Conservation (phyloP, 2,329 filamentous ascomycete species). For the Aspergillus uvarum region DNA sequence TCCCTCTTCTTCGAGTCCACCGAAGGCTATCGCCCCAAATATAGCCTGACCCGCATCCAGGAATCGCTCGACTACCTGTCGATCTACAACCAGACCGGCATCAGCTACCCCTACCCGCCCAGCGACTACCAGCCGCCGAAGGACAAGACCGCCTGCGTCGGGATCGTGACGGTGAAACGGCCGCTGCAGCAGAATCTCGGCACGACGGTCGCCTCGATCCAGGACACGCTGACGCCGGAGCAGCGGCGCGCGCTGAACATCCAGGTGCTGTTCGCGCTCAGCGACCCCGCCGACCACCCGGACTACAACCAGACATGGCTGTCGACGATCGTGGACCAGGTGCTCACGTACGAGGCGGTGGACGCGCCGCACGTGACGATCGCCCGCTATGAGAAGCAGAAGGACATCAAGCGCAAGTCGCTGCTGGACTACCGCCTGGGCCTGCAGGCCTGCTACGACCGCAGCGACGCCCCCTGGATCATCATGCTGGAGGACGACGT, state of each 20-base stretch:
- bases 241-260: conserved; percentile 45
- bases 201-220: conserved; percentile 44
- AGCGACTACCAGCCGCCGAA: conserved; percentile 1
- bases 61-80: conserved; percentile 21
- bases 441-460: conserved; percentile 41
- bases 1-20: conserved; percentile 25
- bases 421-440: conserved; percentile 48
- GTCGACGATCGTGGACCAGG: conserved; percentile 38
- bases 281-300: conserved; percentile 42
- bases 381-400: conserved; percentile 15
- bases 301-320: conserved; percentile 47
- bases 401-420: conserved; percentile 39
- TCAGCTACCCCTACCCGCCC: not conserved
- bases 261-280: conserved; percentile 48
- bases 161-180: conserved; percentile 46
- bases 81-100: conserved; percentile 16
- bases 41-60: conserved; percentile 22
- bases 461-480: conserved; percentile 43
- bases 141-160: conserved; percentile 40
- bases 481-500: conserved; percentile 51
- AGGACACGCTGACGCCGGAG: conserved; percentile 41
- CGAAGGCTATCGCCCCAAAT: conserved; percentile 24
- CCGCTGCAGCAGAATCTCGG: conserved; percentile 42
- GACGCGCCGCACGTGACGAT: conserved; percentile 17
- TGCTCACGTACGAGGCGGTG: conserved; percentile 43